phyloP scores from a whole-genome alignment of 441 rosid species.

The Gossypium schwendimanii region DNA sequence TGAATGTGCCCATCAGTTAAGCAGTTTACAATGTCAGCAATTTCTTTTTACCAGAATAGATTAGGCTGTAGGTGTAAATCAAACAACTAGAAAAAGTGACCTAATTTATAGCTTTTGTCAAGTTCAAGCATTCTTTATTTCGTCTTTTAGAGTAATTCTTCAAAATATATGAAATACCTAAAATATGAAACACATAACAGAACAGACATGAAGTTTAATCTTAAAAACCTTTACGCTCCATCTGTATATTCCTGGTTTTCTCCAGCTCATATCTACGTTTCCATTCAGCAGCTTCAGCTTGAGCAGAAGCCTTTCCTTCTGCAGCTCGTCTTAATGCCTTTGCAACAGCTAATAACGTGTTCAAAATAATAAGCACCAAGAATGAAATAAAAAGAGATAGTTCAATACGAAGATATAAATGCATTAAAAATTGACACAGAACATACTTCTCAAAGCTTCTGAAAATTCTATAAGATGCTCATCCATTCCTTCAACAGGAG shows the following conservation, averaged over 20 bases:
- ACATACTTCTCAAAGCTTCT: conserved; percentile 80
- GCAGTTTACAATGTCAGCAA: background rate
- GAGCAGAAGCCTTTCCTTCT: conserved; percentile 94
- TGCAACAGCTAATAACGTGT: conserved; percentile 66
- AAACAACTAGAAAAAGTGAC: background rate
- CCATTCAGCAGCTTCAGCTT: conserved; percentile 99
- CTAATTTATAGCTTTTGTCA: background rate
- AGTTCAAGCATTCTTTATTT: background rate
- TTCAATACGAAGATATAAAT: conserved; percentile 8
- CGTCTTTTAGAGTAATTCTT: background rate
- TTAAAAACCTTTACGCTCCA: conserved; percentile 59
- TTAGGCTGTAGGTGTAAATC: conserved; percentile 2
- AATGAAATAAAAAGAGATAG: conserved; percentile 8
- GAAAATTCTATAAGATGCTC: conserved; percentile 94
- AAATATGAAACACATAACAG: background rate
- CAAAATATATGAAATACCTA: background rate
- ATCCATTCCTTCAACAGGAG: conserved; percentile 65
- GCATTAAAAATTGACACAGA: background rate
- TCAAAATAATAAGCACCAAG: conserved; percentile 11
- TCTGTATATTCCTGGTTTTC: conserved; percentile 45
- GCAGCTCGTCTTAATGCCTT: conserved; percentile 90
- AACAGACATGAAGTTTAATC: background rate
- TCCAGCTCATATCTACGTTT: conserved; percentile 87
- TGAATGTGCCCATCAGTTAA: background rate
- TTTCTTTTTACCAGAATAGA: background rate